Evolutionary conservation across 331 rosid genomes (phyloP), one percentile per base, ranked within the genome.

Genomic region (Prunus yedoensis): DNA sequence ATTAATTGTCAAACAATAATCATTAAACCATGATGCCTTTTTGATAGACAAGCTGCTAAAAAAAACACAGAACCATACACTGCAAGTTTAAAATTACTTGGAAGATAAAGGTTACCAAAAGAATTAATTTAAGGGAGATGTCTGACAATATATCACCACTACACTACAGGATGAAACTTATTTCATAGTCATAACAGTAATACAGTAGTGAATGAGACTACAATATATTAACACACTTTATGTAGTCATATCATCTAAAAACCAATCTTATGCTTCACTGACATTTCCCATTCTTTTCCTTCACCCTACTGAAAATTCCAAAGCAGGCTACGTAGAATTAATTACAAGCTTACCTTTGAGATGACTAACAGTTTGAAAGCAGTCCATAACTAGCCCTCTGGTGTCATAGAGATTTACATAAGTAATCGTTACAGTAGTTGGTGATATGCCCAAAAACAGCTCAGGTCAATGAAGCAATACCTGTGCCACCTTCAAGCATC

Each of bases 381-480:
- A 74, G 85, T 84, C 90, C 99, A 94, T 94, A 76, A 78, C 87
- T 90, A 94, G 75, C 93, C 89, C 82, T 84, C 85, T 8, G 85
- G 91, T 81, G 77, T 81, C 96, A 90, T 90, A 21, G 91, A 89
- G 81, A 80, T 80, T 85, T 78, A 88, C 79, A 59, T 49, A 30
- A 38, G 64, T 71, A 53, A 77, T 49, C 66, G 75, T 70, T 51
- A 47, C 75, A 56, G 78, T 30, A 28, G 80, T 84, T n/a, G 56
- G 71, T 79, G 74, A 77, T 73, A 38, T 35, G 73, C 60, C 78
- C 79, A 70, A 71, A 20, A 77, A 80, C 12, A 57, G 71, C 77
- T 83, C 86, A 86, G 73, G 52, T 65, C 76, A 46, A 67, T 38
- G 75, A 18, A 66, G 78, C 28, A 73, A 79, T 56, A 74, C 86